A percentile compares a stretch with the other conserved stretches of the same genome.
Conservation (phyloP, 2,329 filamentous ascomycete genomes). For the Aspergillus brasiliensis region DNA sequence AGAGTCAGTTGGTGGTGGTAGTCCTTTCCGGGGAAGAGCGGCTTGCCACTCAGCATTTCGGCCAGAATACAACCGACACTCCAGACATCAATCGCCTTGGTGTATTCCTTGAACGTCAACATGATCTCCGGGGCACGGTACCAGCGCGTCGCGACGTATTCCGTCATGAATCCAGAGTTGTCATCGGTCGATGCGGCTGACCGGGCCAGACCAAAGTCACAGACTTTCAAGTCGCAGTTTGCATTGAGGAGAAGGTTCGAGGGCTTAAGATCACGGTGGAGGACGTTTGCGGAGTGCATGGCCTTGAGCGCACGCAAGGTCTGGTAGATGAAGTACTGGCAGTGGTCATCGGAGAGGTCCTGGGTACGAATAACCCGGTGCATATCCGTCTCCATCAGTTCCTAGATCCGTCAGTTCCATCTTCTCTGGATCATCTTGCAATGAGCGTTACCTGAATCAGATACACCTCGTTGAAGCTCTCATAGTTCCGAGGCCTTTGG, state of each 20-base stretch:
- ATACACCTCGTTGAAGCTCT: constrained; percentile 96
- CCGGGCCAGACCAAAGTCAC: constrained; percentile 93
- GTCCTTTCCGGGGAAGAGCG: constrained; percentile 96
- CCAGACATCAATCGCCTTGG: constrained; percentile 99
- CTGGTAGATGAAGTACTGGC: constrained; percentile 99
- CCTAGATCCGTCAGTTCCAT: constrained; percentile 53
- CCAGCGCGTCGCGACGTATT: constrained; percentile 99
- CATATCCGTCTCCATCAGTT: constrained; percentile 99
- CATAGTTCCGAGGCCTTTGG: constrained; percentile 94
- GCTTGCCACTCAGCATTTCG: constrained; percentile 98
- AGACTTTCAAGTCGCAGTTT: constrained; percentile 98
- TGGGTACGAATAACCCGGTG: constrained; percentile 98
- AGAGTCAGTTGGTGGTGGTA: constrained; percentile 98
- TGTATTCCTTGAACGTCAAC: constrained; percentile 99
- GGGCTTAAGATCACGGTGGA: constrained; percentile 95
- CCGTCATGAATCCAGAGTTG: constrained; percentile 99
- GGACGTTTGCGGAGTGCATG: constrained; percentile 98
- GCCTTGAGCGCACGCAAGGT: constrained; percentile 96
- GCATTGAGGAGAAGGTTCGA: constrained; percentile 96
- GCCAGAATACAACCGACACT: constrained; percentile 97
- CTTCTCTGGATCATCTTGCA: not conserved
- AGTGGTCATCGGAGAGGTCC: constrained; percentile 97
- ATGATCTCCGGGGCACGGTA: constrained; percentile 99
- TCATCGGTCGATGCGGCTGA: constrained; percentile 97
- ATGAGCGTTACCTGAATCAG: constrained; percentile 76